phyloP scores from a whole-genome alignment of 805 yeast species.

The Pichia nakasei region DNA sequence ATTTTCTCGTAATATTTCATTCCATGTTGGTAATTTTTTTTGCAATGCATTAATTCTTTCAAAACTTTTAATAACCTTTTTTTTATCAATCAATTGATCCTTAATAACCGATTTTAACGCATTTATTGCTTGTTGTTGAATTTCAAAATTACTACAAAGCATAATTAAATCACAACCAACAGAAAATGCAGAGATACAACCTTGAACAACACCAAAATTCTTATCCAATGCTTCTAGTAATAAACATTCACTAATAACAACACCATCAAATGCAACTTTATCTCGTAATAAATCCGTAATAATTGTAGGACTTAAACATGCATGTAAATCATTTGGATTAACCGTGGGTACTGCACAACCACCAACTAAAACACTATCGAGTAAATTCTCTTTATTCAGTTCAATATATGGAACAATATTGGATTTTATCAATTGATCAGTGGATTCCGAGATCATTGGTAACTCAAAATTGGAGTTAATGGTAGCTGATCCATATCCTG shows the following conservation, averaged over 20 bases:
- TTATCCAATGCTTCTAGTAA: slow-evolving; percentile 57
- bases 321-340: slow-evolving; percentile 52
- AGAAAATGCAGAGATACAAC: slow-evolving; percentile 49
- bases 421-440: slow-evolving; percentile 42
- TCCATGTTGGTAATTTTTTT: slow-evolving; percentile 36
- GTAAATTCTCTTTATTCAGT: slow-evolving; percentile 33
- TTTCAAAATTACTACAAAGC: slow-evolving; percentile 47
- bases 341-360: slow-evolving; percentile 59
- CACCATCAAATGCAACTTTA: slow-evolving; percentile 46
- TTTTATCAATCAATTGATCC: slow-evolving; percentile 33
- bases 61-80: slow-evolving; percentile 32
- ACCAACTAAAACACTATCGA: slow-evolving; percentile 52
- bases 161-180: slow-evolving; percentile 59
- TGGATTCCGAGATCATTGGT: slow-evolving; percentile 49
- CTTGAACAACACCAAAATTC: slow-evolving; percentile 60
- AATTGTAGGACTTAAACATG: slow-evolving; percentile 48
- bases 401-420: slow-evolving; percentile 44
- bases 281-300: slow-evolving; percentile 41
- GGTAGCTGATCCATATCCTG: slow-evolving; percentile 56
- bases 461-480: slow-evolving; percentile 49
- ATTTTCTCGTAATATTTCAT: slow-evolving; percentile 26
- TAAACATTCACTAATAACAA: slow-evolving; percentile 50
- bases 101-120: slow-evolving; percentile 26
- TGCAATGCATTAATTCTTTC: slow-evolving; percentile 37
- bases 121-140: slow-evolving; percentile 49